These are phyloP conservation scores for Triangularia setosa DNA, from an alignment of 2,329 filamentous ascomycete genomes.

Conservation along the genomic window DNA sequence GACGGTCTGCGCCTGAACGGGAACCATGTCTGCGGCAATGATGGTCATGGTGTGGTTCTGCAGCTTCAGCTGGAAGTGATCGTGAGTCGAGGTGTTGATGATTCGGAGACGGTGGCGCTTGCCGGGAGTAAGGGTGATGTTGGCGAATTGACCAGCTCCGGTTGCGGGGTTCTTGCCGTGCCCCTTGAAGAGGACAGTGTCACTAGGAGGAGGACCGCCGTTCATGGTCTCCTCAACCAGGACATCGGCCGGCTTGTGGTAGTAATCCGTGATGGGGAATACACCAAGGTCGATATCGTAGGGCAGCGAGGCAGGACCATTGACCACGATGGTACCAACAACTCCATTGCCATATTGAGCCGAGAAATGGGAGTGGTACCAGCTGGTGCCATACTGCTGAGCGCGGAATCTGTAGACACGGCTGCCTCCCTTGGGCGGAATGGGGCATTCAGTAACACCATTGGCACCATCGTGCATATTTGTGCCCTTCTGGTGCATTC, in stretches of 20 bases:
- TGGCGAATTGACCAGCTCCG: slow-evolving; percentile 31
- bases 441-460: slow-evolving; percentile 40
- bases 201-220: slow-evolving; percentile 31
- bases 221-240: slow-evolving; percentile 25
- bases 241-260: slow-evolving; percentile 35
- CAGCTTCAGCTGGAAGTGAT: slow-evolving; percentile 49
- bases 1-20: slow-evolving; percentile 47
- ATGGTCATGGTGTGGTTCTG: slow-evolving; percentile 48
- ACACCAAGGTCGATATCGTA: slow-evolving; percentile 51
- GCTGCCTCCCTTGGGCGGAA: slow-evolving; percentile 32
- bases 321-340: slow-evolving; percentile 44
- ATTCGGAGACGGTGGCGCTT: slow-evolving; percentile 48
- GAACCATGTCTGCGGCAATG: slow-evolving; percentile 50
- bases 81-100: slow-evolving; percentile 49
- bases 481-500: slow-evolving; percentile 41
- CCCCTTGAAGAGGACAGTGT: slow-evolving; percentile 46
- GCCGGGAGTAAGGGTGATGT: slow-evolving; percentile 37
- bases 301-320: slow-evolving; percentile 43
- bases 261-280: slow-evolving; percentile 50
- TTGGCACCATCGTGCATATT: slow-evolving; percentile 46
- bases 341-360: slow-evolving; percentile 47
- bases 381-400: slow-evolving; percentile 37
- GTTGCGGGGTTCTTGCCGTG: slow-evolving; percentile 33
- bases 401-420: slow-evolving; percentile 37
- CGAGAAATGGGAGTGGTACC: slow-evolving; percentile 47